These are phyloP conservation scores for Trichophyton verrucosum DNA, from an alignment of 2,329 filamentous ascomycete genomes.

Conservation along the genomic window DNA sequence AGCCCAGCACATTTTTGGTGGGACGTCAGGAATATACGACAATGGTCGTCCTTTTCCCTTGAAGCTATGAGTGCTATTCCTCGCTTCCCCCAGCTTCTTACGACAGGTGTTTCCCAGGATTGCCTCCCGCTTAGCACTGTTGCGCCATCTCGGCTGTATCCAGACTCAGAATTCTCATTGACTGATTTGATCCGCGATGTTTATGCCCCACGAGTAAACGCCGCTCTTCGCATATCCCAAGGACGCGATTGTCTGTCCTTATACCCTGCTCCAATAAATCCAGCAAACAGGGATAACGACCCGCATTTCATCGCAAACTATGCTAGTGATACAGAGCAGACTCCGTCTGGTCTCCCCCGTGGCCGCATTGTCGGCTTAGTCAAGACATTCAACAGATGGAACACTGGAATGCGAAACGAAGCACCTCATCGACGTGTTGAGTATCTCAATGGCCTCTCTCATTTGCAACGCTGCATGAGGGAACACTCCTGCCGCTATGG, in stretches of 20 bases:
- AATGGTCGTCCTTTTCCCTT: conserved; percentile 70
- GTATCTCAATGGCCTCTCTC: conserved; percentile 75
- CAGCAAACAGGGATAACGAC: conserved; percentile 30
- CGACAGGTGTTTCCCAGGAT: conserved; percentile 47
- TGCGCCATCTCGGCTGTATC: conserved; percentile 45
- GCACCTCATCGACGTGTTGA: conserved; percentile 73
- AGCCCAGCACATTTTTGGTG: conserved; percentile 82
- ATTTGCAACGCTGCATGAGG: conserved; percentile 83
- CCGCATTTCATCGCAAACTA: conserved; percentile 45
- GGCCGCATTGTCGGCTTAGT: conserved; percentile 70
- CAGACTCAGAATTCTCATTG: conserved; percentile 66
- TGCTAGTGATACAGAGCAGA: conserved; percentile 38
- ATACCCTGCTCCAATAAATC: conserved; percentile 29
- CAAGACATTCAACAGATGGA: conserved; percentile 87
- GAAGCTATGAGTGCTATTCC: conserved; percentile 59
- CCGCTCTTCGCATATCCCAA: conserved; percentile 65
- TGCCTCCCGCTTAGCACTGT: conserved; percentile 23
- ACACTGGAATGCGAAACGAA: conserved; percentile 83
- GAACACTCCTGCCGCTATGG: conserved; percentile 88
- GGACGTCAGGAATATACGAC: conserved; percentile 77
- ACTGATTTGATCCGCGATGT: conserved; percentile 62
- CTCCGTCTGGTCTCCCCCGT: conserved; percentile 39
- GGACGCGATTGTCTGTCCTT: conserved; percentile 47
- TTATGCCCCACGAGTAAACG: conserved; percentile 78
- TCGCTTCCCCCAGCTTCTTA: conserved; percentile 59